These are phyloP conservation scores for Boletus speciosus DNA, from an alignment of 768 basidiomycete species.

Conservation along the genomic window DNA sequence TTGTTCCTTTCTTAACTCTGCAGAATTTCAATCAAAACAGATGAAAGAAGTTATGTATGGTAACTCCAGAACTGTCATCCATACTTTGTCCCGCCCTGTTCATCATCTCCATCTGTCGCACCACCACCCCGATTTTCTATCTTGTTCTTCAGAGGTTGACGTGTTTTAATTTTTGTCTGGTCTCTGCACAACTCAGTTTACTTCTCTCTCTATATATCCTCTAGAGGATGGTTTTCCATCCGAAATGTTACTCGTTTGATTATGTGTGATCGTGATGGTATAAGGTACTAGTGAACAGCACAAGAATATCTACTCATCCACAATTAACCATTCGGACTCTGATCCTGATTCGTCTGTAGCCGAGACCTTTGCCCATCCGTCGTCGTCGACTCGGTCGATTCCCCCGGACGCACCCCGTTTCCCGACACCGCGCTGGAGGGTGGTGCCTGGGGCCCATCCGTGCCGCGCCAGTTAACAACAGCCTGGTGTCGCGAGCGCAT, in stretches of 20 bases:
- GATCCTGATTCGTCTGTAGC: constrained; percentile 64
- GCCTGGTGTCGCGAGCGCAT: constrained; percentile 74
- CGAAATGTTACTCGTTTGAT: constrained; percentile 23
- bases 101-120: constrained; percentile 20
- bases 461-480: constrained; percentile 55
- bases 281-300: constrained; percentile 15
- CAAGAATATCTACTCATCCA: constrained; percentile 41
- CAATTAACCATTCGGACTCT: constrained; percentile 91
- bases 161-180: constrained; percentile 18
- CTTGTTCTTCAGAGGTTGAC: constrained; percentile 27
- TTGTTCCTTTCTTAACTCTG: constrained; percentile 24
- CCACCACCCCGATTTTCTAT: constrained; percentile 13
- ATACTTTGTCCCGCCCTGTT: constrained; percentile 28
- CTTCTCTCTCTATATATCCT: constrained; percentile 26
- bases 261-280: constrained; percentile 8
- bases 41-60: constrained; percentile 34
- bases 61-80: constrained; percentile 29
- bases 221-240: constrained; percentile 31
- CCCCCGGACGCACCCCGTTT: constrained; percentile 45
- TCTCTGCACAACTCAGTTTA: constrained; percentile 17
- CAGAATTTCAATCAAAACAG: constrained; percentile 33
- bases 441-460: constrained; percentile 30
- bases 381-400: constrained; percentile 35
- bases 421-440: constrained; percentile 38
- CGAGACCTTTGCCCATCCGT: constrained; percentile 76